phyloP scores from a whole-genome alignment of 805 yeast species.

The Saccharomycopsis amapae region DNA sequence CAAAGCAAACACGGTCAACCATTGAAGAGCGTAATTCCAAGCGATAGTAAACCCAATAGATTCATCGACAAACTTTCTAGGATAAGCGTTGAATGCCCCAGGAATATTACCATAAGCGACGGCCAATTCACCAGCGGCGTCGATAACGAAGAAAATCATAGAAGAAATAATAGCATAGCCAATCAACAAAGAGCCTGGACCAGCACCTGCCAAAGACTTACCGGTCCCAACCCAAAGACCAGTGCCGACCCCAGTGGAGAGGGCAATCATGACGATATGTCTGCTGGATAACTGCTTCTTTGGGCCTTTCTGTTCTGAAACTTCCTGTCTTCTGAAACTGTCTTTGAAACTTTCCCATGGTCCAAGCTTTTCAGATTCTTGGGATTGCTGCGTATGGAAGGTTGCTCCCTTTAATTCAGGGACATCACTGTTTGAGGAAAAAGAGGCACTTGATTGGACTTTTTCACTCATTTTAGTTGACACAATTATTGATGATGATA shows the following conservation, averaged over 20 bases:
- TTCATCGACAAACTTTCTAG: slow-evolving; percentile 48
- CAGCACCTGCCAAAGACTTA: slow-evolving; percentile 37
- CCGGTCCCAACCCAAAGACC: slow-evolving; percentile 58
- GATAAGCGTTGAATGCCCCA: slow-evolving; percentile 59
- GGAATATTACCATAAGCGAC: slow-evolving; percentile 49
- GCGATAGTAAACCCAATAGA: slow-evolving; percentile 54
- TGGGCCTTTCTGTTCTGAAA: slow-evolving; percentile 21
- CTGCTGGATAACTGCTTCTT: slow-evolving; percentile 32
- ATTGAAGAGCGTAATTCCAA: slow-evolving; percentile 57
- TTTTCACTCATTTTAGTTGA: no score
- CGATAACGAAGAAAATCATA: slow-evolving; percentile 52
- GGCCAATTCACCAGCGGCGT: slow-evolving; percentile 62
- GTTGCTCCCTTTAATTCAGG: background rate
- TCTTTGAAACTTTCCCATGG: slow-evolving; percentile 19
- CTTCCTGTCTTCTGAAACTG: slow-evolving; percentile 18
- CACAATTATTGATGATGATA: no score
- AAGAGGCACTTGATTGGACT: no score
- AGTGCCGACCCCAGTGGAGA: slow-evolving; percentile 83
- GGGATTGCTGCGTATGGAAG: background rate
- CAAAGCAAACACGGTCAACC: slow-evolving; percentile 55
- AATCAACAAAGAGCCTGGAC: slow-evolving; percentile 44
- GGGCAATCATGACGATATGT: slow-evolving; percentile 68
- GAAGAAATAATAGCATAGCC: slow-evolving; percentile 52
- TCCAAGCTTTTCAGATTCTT: background rate
- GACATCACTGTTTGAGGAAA: no score